These are phyloP conservation scores for Geotrichum citri-aurantii DNA, from an alignment of 1,139 yeast genomes.

Conservation along the genomic window DNA sequence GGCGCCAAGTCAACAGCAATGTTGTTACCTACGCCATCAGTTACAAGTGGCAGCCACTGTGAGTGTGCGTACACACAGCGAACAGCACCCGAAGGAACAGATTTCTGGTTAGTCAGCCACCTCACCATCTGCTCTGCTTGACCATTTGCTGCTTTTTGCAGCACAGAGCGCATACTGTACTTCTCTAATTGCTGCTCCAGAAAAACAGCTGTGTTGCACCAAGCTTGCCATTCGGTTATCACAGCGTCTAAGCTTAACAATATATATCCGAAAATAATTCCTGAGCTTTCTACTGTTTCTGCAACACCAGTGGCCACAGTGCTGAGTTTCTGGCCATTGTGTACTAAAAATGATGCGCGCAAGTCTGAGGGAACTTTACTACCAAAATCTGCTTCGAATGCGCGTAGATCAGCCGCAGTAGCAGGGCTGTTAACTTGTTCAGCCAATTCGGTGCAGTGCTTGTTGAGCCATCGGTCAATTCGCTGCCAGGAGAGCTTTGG, in stretches of 20 bases:
- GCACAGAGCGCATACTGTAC: background rate
- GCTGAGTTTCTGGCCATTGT: constrained; percentile 76
- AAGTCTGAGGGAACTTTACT: constrained; percentile 65
- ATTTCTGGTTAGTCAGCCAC: constrained; percentile 47
- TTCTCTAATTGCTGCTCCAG: background rate
- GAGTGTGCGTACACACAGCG: constrained; percentile 75
- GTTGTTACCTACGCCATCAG: constrained; percentile 85
- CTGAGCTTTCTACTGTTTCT: constrained; percentile 29
- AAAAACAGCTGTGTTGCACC: background rate
- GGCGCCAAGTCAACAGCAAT: constrained; percentile 87
- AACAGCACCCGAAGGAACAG: constrained; percentile 67
- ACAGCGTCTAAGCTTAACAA: constrained; percentile 66
- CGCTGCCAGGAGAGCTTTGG: constrained; percentile 55
- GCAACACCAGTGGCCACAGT: constrained; percentile 53
- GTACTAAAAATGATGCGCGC: constrained; percentile 64
- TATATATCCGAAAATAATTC: constrained; percentile 64
- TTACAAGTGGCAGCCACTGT: constrained; percentile 83
- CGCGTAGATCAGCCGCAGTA: constrained; percentile 69
- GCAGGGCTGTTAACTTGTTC: constrained; percentile 68
- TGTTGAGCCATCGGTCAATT: constrained; percentile 66
- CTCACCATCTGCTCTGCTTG: background rate
- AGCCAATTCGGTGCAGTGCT: constrained; percentile 70
- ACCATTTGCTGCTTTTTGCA: background rate
- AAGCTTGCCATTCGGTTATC: constrained; percentile 50
- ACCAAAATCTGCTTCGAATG: constrained; percentile 65